Evolutionary conservation across 768 basidiomycete genomes (phyloP), one percentile per base, ranked within the genome.

Genomic region (Boletus rex-veris): DNA sequence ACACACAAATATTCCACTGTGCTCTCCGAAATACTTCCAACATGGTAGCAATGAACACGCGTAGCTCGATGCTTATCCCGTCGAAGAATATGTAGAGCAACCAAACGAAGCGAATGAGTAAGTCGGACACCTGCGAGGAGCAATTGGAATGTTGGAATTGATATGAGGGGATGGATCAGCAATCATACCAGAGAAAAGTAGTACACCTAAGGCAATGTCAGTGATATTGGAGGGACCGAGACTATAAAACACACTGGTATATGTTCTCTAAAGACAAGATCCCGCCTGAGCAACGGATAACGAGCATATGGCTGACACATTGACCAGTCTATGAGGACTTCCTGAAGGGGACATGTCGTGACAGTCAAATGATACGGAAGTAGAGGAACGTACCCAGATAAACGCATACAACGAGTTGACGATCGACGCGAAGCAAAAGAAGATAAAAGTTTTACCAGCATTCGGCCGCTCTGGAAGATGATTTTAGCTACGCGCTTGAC

Each of bases 261-360:
- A 38, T 81, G 65, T 43, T 84, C 79, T 7, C 78, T 74, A 67
- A 94, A 98, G 3, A 90, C 73, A 31, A 96, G 71, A 36, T 95
- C 90, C 5, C 74, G 69, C 16, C 97, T 83, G 3, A 98, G 77
- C 38, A 90, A 73, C 18, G 73, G 80, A 58, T 88, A 75, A 55
- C 61, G 74, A 8, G 77, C 74, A 53, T 75, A 83, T 5, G 78
- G 75, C 52, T 81, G 77, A 40, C 92, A 73, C 41, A 98, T 66
- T 2, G 89, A 91, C 96, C 96, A 98, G 68, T 98, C 96, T 83
- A 95, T 89, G 10, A 87, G 64, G 31, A 92, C 68, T 62, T 97
- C 93, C 92, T 91, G 58, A 50, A 38, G 37, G n/a, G 50, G 26
- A 48, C 36, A 21, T 41, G 36, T 38, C 15, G 28, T 42, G 7